A percentile compares a stretch with the other conserved stretches of the same genome.
Conservation (phyloP, 371 early-diverging fungal genomes). For the Capillidium heterosporum region DNA sequence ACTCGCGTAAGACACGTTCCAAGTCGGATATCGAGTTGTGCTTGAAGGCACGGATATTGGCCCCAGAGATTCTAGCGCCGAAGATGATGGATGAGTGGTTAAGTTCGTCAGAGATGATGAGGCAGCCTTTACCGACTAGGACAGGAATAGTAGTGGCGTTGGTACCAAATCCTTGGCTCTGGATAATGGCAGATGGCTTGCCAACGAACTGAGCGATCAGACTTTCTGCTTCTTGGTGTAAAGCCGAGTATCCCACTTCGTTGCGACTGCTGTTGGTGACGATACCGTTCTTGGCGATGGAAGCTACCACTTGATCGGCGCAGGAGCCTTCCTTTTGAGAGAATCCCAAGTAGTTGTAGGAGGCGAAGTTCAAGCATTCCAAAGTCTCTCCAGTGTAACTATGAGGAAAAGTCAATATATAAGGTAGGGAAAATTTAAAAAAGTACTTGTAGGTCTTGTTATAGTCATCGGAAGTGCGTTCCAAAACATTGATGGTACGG, state of each 20-base stretch:
- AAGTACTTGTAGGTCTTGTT: slow-evolving; percentile 55
- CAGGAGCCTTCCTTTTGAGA: slow-evolving; percentile 78
- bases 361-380: slow-evolving; percentile 88
- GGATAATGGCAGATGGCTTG: slow-evolving; percentile 83
- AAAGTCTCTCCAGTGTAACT: slow-evolving; percentile 61
- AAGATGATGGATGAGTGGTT: slow-evolving; percentile 96
- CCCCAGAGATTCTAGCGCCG: slow-evolving; percentile 92
- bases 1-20: slow-evolving; percentile 69
- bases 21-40: slow-evolving; percentile 81
- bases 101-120: slow-evolving; percentile 94
- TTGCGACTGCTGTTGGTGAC: slow-evolving; percentile 41
- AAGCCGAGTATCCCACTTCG: slow-evolving; percentile 45
- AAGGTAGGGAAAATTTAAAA: slow-evolving; percentile 1
- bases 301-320: slow-evolving; percentile 75
- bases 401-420: not conserved
- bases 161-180: slow-evolving; percentile 98
- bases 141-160: slow-evolving; percentile 96
- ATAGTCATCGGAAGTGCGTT: slow-evolving; percentile 65
- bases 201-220: slow-evolving; percentile 93
- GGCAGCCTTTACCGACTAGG: slow-evolving; percentile 72
- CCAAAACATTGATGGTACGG: slow-evolving; percentile 70
- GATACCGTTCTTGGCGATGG: slow-evolving; percentile 41
- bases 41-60: slow-evolving; percentile 87
- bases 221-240: slow-evolving; percentile 70
- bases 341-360: slow-evolving; percentile 99